Conservation (phyloP, 2,329 filamentous ascomycete species). For the Fusarium incarnatum region DNA sequence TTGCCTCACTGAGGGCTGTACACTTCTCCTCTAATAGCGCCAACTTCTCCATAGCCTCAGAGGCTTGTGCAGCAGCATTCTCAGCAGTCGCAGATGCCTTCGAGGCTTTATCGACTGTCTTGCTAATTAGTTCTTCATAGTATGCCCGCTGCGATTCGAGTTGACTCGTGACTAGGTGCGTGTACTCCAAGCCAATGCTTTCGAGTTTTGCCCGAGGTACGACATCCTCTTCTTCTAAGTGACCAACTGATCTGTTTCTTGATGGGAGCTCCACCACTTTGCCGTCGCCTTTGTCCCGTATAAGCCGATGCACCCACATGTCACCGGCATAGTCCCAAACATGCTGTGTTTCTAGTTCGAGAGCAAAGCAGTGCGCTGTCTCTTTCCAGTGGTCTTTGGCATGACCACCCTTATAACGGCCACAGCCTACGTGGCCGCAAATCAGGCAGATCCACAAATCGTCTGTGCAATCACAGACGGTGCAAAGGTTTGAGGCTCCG, state of each 20-base stretch:
- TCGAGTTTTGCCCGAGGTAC: slow-evolving; percentile 77
- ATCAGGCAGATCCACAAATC: slow-evolving; percentile 97
- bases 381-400: slow-evolving; percentile 94
- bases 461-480: slow-evolving; percentile 79
- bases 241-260: slow-evolving; percentile 52
- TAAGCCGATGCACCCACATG: slow-evolving; percentile 94
- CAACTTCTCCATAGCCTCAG: slow-evolving; percentile 63
- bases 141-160: slow-evolving; percentile 93
- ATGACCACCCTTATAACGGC: slow-evolving; percentile 92
- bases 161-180: slow-evolving; percentile 90
- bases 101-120: slow-evolving; percentile 88
- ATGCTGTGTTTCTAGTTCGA: slow-evolving; percentile 92
- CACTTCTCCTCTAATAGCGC: slow-evolving; percentile 60
- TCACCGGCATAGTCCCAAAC: slow-evolving; percentile 99
- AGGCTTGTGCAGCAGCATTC: slow-evolving; percentile 64
- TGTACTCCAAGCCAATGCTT: slow-evolving; percentile 92
- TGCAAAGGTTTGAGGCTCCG: slow-evolving; percentile 77
- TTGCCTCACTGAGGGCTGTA: slow-evolving; percentile 63
- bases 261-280: slow-evolving; percentile 91
- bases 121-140: slow-evolving; percentile 91
- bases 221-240: slow-evolving; percentile 68
- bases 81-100: slow-evolving; percentile 77
- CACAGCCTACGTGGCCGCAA: slow-evolving; percentile 92
- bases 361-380: slow-evolving; percentile 88
- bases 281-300: slow-evolving; percentile 91